Conservation (phyloP, 768 basidiomycete species). For the Tulasnella sp. region DNA sequence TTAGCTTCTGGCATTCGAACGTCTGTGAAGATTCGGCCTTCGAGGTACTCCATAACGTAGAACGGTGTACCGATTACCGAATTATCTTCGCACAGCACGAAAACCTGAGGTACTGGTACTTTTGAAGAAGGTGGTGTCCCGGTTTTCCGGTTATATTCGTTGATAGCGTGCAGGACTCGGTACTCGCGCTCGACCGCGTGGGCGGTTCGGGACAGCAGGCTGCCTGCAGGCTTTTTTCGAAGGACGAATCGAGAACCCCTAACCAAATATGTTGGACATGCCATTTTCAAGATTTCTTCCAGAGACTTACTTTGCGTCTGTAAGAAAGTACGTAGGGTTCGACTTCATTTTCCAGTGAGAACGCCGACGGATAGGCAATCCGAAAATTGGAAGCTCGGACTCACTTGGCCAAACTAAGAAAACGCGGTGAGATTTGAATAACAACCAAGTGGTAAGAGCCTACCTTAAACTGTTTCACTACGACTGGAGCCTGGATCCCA, state of each 20-base stretch:
- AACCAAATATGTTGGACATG: not conserved
- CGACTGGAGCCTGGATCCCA: constrained; percentile 58
- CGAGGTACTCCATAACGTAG: constrained; percentile 94
- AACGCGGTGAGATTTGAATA: constrained; percentile 14
- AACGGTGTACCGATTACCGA: constrained; percentile 81
- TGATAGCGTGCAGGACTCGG: constrained; percentile 69
- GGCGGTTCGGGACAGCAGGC: constrained; percentile 82
- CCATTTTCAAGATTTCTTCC: constrained; percentile 15
- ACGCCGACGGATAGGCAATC: not conserved
- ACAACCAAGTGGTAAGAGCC: constrained; percentile 31
- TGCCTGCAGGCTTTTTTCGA: constrained; percentile 88
- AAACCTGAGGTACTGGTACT: constrained; percentile 83
- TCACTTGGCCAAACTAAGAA: constrained; percentile 79
- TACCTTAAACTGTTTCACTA: constrained; percentile 91
- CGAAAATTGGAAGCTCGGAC: constrained; percentile 26
- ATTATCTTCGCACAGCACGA: constrained; percentile 74
- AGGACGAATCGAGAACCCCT: constrained; percentile 70
- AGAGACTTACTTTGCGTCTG: constrained; percentile 57
- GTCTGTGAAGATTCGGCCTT: constrained; percentile 92
- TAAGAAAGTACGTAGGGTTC: constrained; percentile 94
- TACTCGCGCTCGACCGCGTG: constrained; percentile 96
- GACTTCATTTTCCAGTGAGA: constrained; percentile 47
- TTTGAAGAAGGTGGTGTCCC: constrained; percentile 48
- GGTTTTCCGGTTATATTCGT: constrained; percentile 60
- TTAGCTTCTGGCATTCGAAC: constrained; percentile 66